Conservation (phyloP, 2,329 filamentous ascomycete species). For the Cytospora mali region DNA sequence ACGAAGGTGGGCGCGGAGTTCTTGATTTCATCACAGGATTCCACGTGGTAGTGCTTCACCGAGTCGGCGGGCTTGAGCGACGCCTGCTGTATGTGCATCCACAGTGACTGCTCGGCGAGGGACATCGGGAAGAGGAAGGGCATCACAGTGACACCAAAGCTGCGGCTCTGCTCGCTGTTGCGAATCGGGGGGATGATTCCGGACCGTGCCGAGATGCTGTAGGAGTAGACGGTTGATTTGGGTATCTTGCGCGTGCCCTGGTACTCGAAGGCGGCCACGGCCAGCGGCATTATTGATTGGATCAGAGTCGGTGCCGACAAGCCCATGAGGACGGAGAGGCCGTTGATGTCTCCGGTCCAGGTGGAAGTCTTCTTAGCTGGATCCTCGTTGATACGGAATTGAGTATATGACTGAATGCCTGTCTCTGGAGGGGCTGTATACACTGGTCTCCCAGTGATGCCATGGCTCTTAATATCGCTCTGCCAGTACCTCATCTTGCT, state of each 20-base stretch:
- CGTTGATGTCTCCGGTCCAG: slow-evolving; percentile 17
- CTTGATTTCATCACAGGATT: background rate
- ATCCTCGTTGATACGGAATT: background rate
- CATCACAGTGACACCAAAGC: background rate
- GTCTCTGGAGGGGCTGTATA: background rate
- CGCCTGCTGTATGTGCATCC: slow-evolving; percentile 12
- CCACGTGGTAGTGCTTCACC: background rate
- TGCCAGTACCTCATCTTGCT: slow-evolving; percentile 9
- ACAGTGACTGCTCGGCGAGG: slow-evolving; percentile 10
- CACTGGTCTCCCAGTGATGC: background rate
- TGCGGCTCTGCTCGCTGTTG: slow-evolving; percentile 6
- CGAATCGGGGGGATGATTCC: background rate
- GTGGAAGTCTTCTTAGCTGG: background rate
- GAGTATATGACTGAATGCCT: background rate
- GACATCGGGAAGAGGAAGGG: background rate
- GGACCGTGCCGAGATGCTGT: background rate
- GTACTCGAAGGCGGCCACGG: slow-evolving; percentile 2
- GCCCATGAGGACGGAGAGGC: background rate
- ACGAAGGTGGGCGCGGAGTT: background rate
- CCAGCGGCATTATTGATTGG: background rate
- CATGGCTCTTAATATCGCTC: slow-evolving; percentile 1
- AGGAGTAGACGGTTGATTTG: background rate
- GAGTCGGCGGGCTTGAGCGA: slow-evolving; percentile 10
- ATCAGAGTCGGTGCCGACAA: slow-evolving; percentile 5
- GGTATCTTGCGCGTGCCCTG: slow-evolving; percentile 6